Conservation (phyloP, 2,329 filamentous ascomycete species). For the Cytospora schulzeri region DNA sequence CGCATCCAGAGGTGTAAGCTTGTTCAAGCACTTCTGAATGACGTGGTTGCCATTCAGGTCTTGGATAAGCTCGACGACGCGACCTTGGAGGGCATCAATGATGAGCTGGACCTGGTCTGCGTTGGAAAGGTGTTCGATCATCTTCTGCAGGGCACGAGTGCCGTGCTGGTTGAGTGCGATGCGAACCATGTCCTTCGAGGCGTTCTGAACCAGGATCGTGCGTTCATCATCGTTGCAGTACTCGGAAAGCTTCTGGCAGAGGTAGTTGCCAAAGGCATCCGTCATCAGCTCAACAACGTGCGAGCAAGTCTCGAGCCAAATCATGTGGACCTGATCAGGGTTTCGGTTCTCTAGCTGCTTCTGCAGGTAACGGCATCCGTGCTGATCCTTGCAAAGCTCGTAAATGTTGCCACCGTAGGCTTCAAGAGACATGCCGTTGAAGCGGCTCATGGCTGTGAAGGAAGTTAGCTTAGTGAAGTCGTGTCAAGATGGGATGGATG, state of each 20-base stretch:
- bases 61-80: conserved; percentile 93
- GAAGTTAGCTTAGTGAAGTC: conserved; percentile 35
- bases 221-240: conserved; percentile 95
- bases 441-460: conserved; percentile 69
- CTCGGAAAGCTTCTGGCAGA: conserved; percentile 97
- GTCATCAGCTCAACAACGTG: conserved; percentile 98
- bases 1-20: conserved; percentile 79
- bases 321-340: conserved; percentile 82
- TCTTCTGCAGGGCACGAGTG: conserved; percentile 91
- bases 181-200: conserved; percentile 81
- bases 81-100: conserved; percentile 77
- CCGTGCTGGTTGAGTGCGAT: conserved; percentile 98
- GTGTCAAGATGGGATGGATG: not conserved
- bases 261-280: conserved; percentile 97
- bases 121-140: conserved; percentile 96
- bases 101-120: conserved; percentile 84
- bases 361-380: conserved; percentile 94
- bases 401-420: conserved; percentile 83
- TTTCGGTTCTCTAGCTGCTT: conserved; percentile 94
- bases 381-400: conserved; percentile 92
- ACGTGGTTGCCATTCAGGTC: conserved; percentile 98
- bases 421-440: conserved; percentile 80
- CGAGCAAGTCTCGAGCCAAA: conserved; percentile 89
- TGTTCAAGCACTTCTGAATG: conserved; percentile 98
- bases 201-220: conserved; percentile 88